Percentiles rank a stretch among this genome's conserved stretches.
These are phyloP conservation scores for Xeromyces bisporus DNA, from an alignment of 495 filamentous ascomycete species.

Conservation along the genomic window DNA sequence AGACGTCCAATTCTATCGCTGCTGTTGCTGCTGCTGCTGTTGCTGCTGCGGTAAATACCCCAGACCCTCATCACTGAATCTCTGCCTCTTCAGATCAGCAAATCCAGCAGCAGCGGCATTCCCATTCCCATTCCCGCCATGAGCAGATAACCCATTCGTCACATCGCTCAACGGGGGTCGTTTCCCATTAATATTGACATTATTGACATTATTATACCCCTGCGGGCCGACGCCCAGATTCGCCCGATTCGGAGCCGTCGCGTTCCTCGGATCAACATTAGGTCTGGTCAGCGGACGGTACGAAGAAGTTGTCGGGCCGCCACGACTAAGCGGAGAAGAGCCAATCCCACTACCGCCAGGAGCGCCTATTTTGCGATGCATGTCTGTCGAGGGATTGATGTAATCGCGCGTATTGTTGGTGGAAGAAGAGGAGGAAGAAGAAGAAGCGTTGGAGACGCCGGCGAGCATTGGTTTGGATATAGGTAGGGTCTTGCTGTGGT, in stretches of 20 bases:
- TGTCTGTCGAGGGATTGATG: conserved; percentile 53
- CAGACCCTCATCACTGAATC: conserved; percentile 12
- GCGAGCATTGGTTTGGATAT: conserved; percentile 32
- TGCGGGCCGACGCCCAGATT: conserved; percentile 13
- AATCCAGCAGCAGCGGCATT: conserved; percentile 8
- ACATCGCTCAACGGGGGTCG: conserved; percentile 34
- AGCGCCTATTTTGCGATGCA: conserved; percentile 55
- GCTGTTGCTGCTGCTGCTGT: too few species aligned
- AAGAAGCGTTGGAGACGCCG: conserved; percentile 11
- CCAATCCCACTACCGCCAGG: conserved; percentile 30
- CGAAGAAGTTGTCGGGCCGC: conserved; percentile 23
- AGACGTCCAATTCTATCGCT: too few species aligned
- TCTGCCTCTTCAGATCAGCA: conserved; percentile 22
- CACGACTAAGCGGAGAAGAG: conserved; percentile 24
- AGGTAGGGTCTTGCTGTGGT: conserved; percentile 56
- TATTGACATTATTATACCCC: too few species aligned
- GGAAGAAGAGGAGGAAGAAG: too few species aligned
- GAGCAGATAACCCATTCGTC: conserved; percentile 22
- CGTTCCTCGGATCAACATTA: conserved; percentile 15
- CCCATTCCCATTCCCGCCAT: conserved; percentile 5
- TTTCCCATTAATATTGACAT: conserved; percentile 22
- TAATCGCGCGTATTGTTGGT: conserved; percentile 28
- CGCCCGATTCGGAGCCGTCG: conserved; percentile 7
- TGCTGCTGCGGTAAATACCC: conserved; percentile 5
- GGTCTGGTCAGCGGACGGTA: conserved; percentile 29